Evolutionary conservation across 2,329 filamentous ascomycete genomes (phyloP), one percentile per base, ranked within the genome.

Genomic region (Davidsoniella eucalypti): DNA sequence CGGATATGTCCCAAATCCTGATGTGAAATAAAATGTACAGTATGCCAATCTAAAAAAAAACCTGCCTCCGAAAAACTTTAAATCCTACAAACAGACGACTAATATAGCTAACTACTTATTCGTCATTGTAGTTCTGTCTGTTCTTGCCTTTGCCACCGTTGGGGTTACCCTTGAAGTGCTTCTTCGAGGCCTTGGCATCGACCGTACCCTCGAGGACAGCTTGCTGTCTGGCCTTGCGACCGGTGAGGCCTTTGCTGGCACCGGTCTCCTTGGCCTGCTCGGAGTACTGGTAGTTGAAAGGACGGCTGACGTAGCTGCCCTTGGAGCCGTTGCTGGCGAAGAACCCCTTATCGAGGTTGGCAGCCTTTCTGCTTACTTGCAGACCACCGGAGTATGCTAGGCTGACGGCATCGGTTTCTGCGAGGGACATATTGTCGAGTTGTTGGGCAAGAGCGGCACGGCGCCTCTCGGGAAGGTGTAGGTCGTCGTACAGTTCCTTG

Each of bases 241-340:
- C 88, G 16, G 77, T 86, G 44, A 95, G 66, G 55, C 82, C 70
- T 67, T 86, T 93, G 14, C 60, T 60, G 41, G 60, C 61, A 7
- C 52, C 61, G 1, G 62, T 61, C 16, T 58, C 62, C 52, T 68
- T 68, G 4, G 87, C 87, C 61, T 94, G 87, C 65, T 92, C 76
- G 2, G 80, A 80, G 65, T 95, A 93, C 67, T 92, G 84, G 67
- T 92, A 78, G 64, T 81, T 90, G 68, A 96, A 96, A 0, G 92
- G 88, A 70, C 80, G 80, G 51, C 68, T 80, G 37, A 93, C 56
- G 59, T 84, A 82, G 2, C 78, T 84, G 1, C 72, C 75, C 9
- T 75, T 70, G 50, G 76, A 72, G 2, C 72, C 43, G 12, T 37
- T 74, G 2, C 78, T 68, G 5, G 75, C 81, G 61, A 98, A 98